Conservation (phyloP, 495 filamentous ascomycete genomes). For the Penicillium antarcticum region DNA sequence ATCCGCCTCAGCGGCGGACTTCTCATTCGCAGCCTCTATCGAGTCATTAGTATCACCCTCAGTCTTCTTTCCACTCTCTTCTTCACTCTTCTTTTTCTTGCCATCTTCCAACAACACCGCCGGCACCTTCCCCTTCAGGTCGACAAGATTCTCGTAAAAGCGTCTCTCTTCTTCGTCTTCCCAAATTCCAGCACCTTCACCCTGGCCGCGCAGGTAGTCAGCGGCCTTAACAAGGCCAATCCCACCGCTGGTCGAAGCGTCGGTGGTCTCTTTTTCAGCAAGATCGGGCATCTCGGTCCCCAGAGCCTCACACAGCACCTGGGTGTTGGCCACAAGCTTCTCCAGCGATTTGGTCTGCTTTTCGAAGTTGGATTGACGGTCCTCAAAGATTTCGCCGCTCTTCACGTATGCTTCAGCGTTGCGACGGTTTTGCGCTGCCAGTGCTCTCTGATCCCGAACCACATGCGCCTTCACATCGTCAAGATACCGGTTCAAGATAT, state of each 20-base stretch:
- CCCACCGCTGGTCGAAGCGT: slow-evolving; percentile 60
- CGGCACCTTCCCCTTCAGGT: slow-evolving; percentile 93
- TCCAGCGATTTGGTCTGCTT: slow-evolving; percentile 89
- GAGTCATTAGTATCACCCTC: slow-evolving; percentile 33
- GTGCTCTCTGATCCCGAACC: slow-evolving; percentile 81
- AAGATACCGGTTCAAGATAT: slow-evolving; percentile 84
- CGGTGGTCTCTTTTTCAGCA: slow-evolving; percentile 71
- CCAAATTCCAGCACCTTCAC: slow-evolving; percentile 96
- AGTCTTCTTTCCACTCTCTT: slow-evolving; percentile 56
- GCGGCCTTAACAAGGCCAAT: slow-evolving; percentile 94
- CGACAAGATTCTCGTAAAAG: slow-evolving; percentile 95
- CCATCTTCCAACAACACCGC: slow-evolving; percentile 88
- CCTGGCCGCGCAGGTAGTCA: slow-evolving; percentile 86
- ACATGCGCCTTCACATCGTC: slow-evolving; percentile 91
- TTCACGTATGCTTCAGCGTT: slow-evolving; percentile 99
- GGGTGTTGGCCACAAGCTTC: slow-evolving; percentile 84
- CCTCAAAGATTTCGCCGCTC: slow-evolving; percentile 97
- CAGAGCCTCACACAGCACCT: slow-evolving; percentile 82
- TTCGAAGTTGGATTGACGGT: slow-evolving; percentile 93
- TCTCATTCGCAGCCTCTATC: slow-evolving; percentile 43
- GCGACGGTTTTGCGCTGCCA: slow-evolving; percentile 77
- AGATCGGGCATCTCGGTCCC: slow-evolving; percentile 94
- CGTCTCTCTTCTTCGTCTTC: slow-evolving; percentile 97
- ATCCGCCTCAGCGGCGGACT: slow-evolving; percentile 57
- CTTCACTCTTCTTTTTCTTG: slow-evolving; percentile 87